These are phyloP conservation scores for Solanum raphanifolium DNA, from an alignment of 257 asterid genomes.

Conservation along the genomic window DNA sequence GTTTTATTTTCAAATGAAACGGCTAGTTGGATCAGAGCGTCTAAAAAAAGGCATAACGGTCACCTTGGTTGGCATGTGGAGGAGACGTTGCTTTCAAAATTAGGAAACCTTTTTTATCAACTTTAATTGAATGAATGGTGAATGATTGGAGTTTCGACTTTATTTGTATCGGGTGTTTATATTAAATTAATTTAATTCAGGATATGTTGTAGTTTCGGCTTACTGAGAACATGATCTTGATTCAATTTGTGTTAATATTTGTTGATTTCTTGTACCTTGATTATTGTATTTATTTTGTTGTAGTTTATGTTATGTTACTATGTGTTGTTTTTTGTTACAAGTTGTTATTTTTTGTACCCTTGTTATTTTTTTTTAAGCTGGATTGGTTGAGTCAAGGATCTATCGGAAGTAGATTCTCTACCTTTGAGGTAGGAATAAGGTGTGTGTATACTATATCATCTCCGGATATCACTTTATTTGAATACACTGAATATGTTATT, in stretches of 20 bases:
- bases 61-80: constrained; percentile 41
- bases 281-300: background rate
- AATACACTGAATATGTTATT: background rate
- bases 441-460: rapidly evolving
- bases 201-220: rapidly evolving
- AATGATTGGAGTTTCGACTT: background rate
- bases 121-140: background rate
- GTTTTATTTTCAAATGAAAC: constrained; percentile 55
- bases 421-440: background rate
- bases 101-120: background rate
- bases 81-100: constrained; percentile 14
- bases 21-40: constrained; percentile 55
- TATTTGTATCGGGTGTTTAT: background rate
- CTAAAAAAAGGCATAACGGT: constrained; percentile 37
- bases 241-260: background rate
- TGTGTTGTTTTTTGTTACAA: background rate
- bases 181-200: background rate
- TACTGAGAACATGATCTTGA: background rate
- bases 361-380: background rate
- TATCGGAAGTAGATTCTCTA: rapidly evolving
- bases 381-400: background rate
- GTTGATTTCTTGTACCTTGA: background rate
- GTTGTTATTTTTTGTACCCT: too few relatives aligned
- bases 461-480: background rate
- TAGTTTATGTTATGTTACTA: too few relatives aligned